These are phyloP conservation scores for Mucor mucedo DNA, from an alignment of 371 early-diverging fungal genomes.

Conservation along the genomic window DNA sequence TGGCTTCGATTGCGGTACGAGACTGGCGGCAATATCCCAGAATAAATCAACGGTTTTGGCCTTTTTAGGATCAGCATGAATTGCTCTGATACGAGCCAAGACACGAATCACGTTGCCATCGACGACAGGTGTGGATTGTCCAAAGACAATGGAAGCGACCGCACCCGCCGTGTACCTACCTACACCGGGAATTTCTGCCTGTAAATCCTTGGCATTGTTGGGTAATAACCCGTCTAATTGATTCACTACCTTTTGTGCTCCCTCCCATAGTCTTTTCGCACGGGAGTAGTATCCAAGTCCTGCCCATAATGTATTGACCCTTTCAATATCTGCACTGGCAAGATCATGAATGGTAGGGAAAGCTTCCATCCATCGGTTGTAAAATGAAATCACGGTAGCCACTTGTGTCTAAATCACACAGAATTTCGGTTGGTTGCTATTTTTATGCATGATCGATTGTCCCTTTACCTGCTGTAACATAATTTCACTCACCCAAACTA, in stretches of 20 bases:
- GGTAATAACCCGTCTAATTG: slow-evolving; percentile 66
- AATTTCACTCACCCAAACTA: slow-evolving; percentile 84
- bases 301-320: slow-evolving; percentile 77
- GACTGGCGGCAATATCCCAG: slow-evolving; percentile 68
- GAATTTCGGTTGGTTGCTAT: slow-evolving; percentile 13
- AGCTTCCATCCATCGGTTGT: slow-evolving; percentile 73
- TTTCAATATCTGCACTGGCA: slow-evolving; percentile 71
- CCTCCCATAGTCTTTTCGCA: slow-evolving; percentile 74
- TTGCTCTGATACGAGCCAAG: slow-evolving; percentile 67
- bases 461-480: slow-evolving; percentile 78
- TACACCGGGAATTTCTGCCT: slow-evolving; percentile 75
- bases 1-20: slow-evolving; percentile 62
- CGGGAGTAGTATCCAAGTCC: slow-evolving; percentile 88
- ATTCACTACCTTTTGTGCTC: slow-evolving; percentile 67
- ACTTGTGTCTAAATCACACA: slow-evolving; percentile 61
- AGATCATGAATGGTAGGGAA: slow-evolving; percentile 79
- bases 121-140: slow-evolving; percentile 65
- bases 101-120: slow-evolving; percentile 89
- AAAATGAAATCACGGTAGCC: slow-evolving; percentile 77
- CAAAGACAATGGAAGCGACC: slow-evolving; percentile 77
- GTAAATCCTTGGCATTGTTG: slow-evolving; percentile 56
- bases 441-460: not conserved
- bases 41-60: slow-evolving; percentile 60
- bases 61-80: slow-evolving; percentile 76
- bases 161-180: slow-evolving; percentile 76